Evolutionary conservation across 768 basidiomycete genomes (phyloP).

Genomic region (Tricholoma furcatifolium): DNA sequence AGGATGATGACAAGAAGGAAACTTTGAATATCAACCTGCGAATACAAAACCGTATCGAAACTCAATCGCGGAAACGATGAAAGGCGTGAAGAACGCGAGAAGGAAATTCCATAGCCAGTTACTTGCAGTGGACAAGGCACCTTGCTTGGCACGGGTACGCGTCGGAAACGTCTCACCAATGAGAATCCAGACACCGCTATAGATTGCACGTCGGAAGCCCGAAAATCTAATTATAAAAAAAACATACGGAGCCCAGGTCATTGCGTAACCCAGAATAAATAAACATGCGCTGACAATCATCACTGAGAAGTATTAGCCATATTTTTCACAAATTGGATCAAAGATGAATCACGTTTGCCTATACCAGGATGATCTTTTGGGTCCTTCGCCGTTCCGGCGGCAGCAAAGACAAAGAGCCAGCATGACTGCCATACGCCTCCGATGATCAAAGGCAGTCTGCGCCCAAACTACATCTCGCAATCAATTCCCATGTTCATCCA

Average conservation of each 20-base stretch:
- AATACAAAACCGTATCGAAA: conserved; percentile 74
- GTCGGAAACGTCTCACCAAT: conserved; percentile 79
- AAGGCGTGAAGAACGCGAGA: conserved; percentile 78
- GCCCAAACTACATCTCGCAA: conserved; percentile 47
- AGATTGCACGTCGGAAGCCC: neutral
- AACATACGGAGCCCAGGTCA: conserved; percentile 63
- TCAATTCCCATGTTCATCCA: neutral
- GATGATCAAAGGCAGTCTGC: conserved; percentile 60
- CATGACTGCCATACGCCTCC: conserved; percentile 70
- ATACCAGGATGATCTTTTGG: conserved; percentile 46
- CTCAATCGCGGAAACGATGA: conserved; percentile 54
- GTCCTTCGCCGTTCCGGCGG: conserved; percentile 64
- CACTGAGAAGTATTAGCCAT: conserved; percentile 28
- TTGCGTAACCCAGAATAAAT: conserved; percentile 71
- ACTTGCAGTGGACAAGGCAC: conserved; percentile 58
- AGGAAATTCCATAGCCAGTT: conserved; percentile 76
- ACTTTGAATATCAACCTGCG: conserved; percentile 39
- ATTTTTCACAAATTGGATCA: neutral
- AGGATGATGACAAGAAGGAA: neutral
- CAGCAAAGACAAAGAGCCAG: conserved; percentile 74
- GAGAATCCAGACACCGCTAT: conserved; percentile 69
- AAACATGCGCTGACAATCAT: conserved; percentile 69
- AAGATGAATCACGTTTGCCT: conserved; percentile 45
- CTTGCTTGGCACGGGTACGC: conserved; percentile 70
- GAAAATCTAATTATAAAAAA: neutral